phyloP scores from a whole-genome alignment of 164 flowering plant species.

The Vitis vinifera region DNA sequence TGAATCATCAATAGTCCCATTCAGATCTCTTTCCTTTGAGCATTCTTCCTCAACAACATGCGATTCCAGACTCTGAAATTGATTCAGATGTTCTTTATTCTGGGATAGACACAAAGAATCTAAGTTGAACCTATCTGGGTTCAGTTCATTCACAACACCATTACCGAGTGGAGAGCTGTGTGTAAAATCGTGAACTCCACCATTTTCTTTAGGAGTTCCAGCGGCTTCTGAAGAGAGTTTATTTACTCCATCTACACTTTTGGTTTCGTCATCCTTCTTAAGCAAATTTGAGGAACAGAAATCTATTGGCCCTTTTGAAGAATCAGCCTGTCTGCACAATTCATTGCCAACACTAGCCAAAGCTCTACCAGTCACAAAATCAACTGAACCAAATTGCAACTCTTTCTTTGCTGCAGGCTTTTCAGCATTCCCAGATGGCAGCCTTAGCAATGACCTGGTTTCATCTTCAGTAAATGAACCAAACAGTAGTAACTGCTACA shows the following conservation, averaged over 20 bases:
- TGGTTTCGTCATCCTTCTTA: constrained; percentile 15
- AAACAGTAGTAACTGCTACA: constrained; percentile 57
- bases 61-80: constrained; percentile 16
- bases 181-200: constrained; percentile 17
- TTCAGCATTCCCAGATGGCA: constrained; percentile 29
- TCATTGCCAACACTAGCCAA: constrained; percentile 17
- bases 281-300: constrained; percentile 12
- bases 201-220: constrained; percentile 40
- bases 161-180: constrained; percentile 20
- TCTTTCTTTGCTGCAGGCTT: constrained; percentile 33
- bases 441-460: constrained; percentile 41
- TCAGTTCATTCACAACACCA: constrained; percentile 22
- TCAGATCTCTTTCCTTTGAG: constrained; percentile 11
- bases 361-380: constrained; percentile 38
- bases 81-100: constrained; percentile 23
- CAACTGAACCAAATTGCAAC: constrained; percentile 59
- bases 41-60: constrained; percentile 27
- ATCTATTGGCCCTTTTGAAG: constrained; percentile 18
- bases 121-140: constrained; percentile 14
- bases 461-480: constrained; percentile 93
- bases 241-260: constrained; percentile 11
- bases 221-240: constrained; percentile 11
- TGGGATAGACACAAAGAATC: constrained; percentile 17
- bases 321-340: constrained; percentile 20
- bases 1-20: constrained; percentile 18